Evolutionary conservation across 768 basidiomycete genomes (phyloP), one percentile per base, ranked within the genome.

Genomic region (Mrakia gelida): DNA sequence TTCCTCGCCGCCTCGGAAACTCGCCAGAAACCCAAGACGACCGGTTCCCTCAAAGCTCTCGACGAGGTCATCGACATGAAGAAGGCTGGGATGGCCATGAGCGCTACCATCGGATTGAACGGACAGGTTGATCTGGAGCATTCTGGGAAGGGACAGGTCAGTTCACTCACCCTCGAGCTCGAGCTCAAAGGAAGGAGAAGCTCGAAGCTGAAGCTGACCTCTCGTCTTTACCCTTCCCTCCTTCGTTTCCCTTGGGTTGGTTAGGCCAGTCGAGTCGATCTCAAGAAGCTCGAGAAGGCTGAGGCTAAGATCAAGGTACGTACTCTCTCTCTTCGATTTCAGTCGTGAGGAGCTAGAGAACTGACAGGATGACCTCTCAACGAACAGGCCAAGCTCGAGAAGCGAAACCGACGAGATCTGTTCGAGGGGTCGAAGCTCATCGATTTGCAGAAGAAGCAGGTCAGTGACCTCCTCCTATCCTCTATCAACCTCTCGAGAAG

Each of bases 351-450:
- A 4, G 9, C 43, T 21, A 26, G 62, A 16, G 16, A 5, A 52
- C 30, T 49, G 8, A 65, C 34, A 26, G 49, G 5, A 28, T 65
- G 23, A 2, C 56, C 6, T 21, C 65, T 70, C 15, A 45, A 21
- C 32, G 28, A 73, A 2, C 78, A 81, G 92, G 94, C 94, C 41
- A 99, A 99, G 85, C 95, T 98, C 80, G 95, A 98, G 85, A 99
- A 98, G 85, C 89, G 97, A n/a, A 87, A 93, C 3, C 89, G 91
- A 75, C 87, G 92, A 81, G 92, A 94, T 85, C 87, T 97, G 54
- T 99, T 97, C 83, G 96, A 98, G 83, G 96, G 97, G 11, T 95
- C 94, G 11, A 98, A 97, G 84, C 86, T 99, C 45, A 87, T 99
- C 75, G 94, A 97, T 82, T 91, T 94, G 80, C 91, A 93, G 84